Evolutionary conservation across 106 monocot species (phyloP).

Genomic region (Agapanthus africanus): DNA sequence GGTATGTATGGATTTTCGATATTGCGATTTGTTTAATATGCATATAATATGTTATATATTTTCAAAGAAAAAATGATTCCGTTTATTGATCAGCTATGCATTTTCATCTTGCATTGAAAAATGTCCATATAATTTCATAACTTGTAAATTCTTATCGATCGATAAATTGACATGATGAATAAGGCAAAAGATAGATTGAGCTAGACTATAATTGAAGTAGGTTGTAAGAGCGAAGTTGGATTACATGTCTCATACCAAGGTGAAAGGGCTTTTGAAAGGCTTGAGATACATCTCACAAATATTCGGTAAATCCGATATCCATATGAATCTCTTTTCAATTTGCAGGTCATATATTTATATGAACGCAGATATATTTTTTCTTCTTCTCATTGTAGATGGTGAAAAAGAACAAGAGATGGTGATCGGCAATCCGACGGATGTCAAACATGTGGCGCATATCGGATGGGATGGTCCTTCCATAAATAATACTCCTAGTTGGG

Average conservation of each 20-base stretch:
- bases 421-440: constrained; percentile 45
- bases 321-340: too few relatives aligned
- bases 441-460: constrained; percentile 55
- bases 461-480: constrained; percentile 30
- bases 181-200: neutral
- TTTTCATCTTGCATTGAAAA: neutral
- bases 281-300: constrained; percentile 14
- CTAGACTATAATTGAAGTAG: neutral
- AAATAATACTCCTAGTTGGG: constrained; percentile 28
- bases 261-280: constrained; percentile 15
- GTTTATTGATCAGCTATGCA: neutral
- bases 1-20: too few relatives aligned
- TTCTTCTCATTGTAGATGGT: neutral
- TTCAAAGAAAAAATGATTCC: neutral
- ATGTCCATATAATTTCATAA: neutral
- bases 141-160: neutral
- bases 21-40: too few relatives aligned
- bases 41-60: neutral
- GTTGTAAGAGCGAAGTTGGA: neutral
- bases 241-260: neutral
- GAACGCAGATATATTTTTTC: too few relatives aligned
- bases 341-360: neutral
- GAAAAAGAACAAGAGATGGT: constrained; percentile 39
- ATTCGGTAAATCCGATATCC: constrained; percentile 3
- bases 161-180: neutral